Base-by-base conservation (phyloP, 768 basidiomycete species). In the Polyporus arcularius region DNA sequence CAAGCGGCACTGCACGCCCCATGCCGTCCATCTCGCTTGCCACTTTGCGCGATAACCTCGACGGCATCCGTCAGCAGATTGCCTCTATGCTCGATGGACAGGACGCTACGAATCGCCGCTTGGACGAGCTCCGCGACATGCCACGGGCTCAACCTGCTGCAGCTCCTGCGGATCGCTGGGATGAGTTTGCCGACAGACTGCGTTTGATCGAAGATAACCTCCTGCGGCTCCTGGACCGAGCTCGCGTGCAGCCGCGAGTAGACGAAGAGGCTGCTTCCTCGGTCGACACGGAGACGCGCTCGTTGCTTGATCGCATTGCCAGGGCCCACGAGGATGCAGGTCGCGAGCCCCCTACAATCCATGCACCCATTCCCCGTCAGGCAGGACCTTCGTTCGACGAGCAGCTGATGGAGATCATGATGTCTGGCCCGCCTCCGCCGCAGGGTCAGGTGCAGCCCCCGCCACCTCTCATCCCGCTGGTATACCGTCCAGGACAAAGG, bases 61-160 rank as follows among this genome's bases (percentile, higher is more conserved):
- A 81, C 15, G 79, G 77, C 12, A 77, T 95, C 46, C 79, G 85
- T 46, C 81, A 84, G 7, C 84, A 87, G 64, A 77, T 87, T 7
- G 75, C 77, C 10, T 82, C 80, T 9, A 71, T 96, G 21, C 78
- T 83, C 72, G 80, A 89, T 50, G 84, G 81, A 5, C 92, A 96
- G 71, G 67, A 72, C 0, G 75, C 81, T 0, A 82, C 88, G 7
- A 85, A 86, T 53, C 79, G 82, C 32, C 74, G 85, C 60, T 72
- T 95, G 39, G 84, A 89, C 57, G 82, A 86, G 26, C 60, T 67
- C 16, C 67, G 57, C 8, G 47, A 55, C 18, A 42, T 61, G n/a
- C 53, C 62, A 1, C 26, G 50, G n/a, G 43, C 31, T 3, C 45
- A 26, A 35, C 56, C 53, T 4, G 55, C 39, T 14, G 53, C 35